A percentile compares a stretch with the other conserved stretches of the same genome.
Conservation (phyloP, 106 monocot genomes). For the Narthecium ossifragum region DNA sequence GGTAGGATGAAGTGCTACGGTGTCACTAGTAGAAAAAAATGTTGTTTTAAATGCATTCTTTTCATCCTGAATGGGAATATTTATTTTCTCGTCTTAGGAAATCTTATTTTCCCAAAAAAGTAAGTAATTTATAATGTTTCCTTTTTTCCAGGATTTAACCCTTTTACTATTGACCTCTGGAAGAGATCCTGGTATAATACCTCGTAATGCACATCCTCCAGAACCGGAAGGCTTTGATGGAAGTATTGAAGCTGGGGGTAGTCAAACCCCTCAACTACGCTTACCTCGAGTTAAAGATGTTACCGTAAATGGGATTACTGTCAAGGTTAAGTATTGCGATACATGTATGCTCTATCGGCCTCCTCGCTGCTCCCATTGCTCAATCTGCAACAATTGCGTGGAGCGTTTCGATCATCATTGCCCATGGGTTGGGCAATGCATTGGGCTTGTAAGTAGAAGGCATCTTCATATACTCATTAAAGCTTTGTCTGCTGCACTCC, state of each 20-base stretch:
- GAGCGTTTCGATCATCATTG: constrained; percentile 95
- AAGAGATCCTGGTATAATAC: constrained; percentile 86
- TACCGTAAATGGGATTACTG: constrained; percentile 71
- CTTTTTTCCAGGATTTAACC: constrained; percentile 45
- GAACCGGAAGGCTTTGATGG: constrained; percentile 63
- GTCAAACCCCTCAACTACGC: constrained; percentile 74
- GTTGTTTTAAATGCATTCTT: too few relatives aligned
- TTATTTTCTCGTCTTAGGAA: too few relatives aligned
- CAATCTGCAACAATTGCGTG: constrained; percentile 94
- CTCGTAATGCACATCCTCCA: constrained; percentile 77
- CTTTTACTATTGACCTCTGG: constrained; percentile 72
- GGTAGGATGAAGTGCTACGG: too few relatives aligned
- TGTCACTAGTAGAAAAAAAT: too few relatives aligned
- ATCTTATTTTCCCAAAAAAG: too few relatives aligned
- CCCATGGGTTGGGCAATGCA: constrained; percentile 98
- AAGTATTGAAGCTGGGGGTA: constrained; percentile 27
- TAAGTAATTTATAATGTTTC: not conserved
- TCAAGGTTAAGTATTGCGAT: constrained; percentile 90
- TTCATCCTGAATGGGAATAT: too few relatives aligned
- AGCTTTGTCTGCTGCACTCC: too few relatives aligned
- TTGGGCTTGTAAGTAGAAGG: constrained; percentile 65
- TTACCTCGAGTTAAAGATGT: constrained; percentile 86
- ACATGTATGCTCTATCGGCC: constrained; percentile 98
- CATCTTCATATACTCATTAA: too few relatives aligned
- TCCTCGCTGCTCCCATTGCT: constrained; percentile 94